Evolutionary conservation across 1,284 basidiomycete genomes (phyloP), one percentile per base, ranked within the genome.

Genomic region (Leccinum cinnamomeum): DNA sequence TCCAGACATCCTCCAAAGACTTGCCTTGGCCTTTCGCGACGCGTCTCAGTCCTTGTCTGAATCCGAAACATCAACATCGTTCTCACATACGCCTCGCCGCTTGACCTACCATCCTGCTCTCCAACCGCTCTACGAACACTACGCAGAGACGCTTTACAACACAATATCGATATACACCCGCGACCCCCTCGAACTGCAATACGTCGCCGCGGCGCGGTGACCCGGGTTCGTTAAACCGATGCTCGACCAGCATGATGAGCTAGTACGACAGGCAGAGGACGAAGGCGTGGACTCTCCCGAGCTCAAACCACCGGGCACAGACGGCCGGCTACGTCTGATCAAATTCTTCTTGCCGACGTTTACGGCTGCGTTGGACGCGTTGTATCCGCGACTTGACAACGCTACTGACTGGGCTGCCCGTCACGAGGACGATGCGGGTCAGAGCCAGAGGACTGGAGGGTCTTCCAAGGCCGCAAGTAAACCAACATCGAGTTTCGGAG

Each of bases 141-240:
- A 91, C 67, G 72, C 85, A 14, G 81, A 85, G 8, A 79, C 86
- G 2, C 75, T 95, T 7, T 84, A 87, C 69, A 82, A 87, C 53
- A 79, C 86, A 10, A 86, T 90, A 69, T 81, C 82, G 4, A 82
- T 86, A 5, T 91, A 89, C 70, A 85, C 84, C 1, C 82, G 82
- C 18, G 86, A 92, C 65, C 84, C 87, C 0, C 70, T 82, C 53
- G 92, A 94, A 71, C 79, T 95, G 1, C 82, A 84, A 48, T 93
- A 94, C 70, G 83, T 95, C 44, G 85, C 90, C 1, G 82, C 85
- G 1, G 88, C 92, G 5, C 82, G 90, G 11, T 95, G 94, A 92
- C 91, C 91, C 0, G 86, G 85, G 1, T 92, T 91, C 68, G 82
- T 88, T 1, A 80, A 85, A 58, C 90, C 90, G 0, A 69, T 92